A percentile compares a stretch with the other conserved stretches of the same genome.
phyloP scores from a whole-genome alignment of 306 rosid species.

The Lathyrus sativus region DNA sequence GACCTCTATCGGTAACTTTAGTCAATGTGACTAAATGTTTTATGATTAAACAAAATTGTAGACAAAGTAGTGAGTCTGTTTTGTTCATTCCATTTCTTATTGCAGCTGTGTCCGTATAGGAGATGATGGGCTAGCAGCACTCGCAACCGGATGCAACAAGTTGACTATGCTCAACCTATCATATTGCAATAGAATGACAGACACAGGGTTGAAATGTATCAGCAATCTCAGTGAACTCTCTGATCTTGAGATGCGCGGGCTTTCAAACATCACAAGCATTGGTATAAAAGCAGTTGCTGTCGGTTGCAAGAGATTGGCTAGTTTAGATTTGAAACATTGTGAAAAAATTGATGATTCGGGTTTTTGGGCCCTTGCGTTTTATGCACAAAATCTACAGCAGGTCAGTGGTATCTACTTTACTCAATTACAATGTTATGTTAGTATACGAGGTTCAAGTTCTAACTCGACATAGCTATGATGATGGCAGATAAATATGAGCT shows the following conservation, averaged over 20 bases:
- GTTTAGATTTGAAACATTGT: slow-evolving; percentile 65
- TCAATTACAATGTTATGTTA: slow-evolving; percentile 1
- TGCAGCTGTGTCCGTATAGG: slow-evolving; percentile 62
- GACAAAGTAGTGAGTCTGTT: slow-evolving; percentile 16
- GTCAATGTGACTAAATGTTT: slow-evolving; percentile 15
- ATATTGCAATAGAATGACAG: slow-evolving; percentile 62
- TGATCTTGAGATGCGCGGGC: slow-evolving; percentile 64
- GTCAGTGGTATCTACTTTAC: slow-evolving; percentile 34
- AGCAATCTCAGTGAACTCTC: slow-evolving; percentile 50
- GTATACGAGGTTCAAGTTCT: slow-evolving; percentile 29
- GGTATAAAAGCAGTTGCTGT: slow-evolving; percentile 57
- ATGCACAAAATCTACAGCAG: slow-evolving; percentile 62
- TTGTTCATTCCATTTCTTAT: slow-evolving; percentile 31
- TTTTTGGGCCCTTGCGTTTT: slow-evolving; percentile 59
- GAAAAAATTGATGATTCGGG: slow-evolving; percentile 60
- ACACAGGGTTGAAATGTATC: slow-evolving; percentile 52
- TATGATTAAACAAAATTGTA: slow-evolving; percentile 5
- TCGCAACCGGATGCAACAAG: slow-evolving; percentile 57
- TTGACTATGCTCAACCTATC: slow-evolving; percentile 62
- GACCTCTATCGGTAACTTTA: slow-evolving; percentile 68
- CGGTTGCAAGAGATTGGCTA: slow-evolving; percentile 58
- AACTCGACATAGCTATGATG: slow-evolving; percentile 29
- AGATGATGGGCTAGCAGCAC: slow-evolving; percentile 63
- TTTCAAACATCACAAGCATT: slow-evolving; percentile 52
- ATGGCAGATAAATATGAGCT: slow-evolving; percentile 68